Evolutionary conservation across 2,329 filamentous ascomycete species (phyloP), one percentile per base, ranked within the genome.

Genomic region (Fusarium paranaense): DNA sequence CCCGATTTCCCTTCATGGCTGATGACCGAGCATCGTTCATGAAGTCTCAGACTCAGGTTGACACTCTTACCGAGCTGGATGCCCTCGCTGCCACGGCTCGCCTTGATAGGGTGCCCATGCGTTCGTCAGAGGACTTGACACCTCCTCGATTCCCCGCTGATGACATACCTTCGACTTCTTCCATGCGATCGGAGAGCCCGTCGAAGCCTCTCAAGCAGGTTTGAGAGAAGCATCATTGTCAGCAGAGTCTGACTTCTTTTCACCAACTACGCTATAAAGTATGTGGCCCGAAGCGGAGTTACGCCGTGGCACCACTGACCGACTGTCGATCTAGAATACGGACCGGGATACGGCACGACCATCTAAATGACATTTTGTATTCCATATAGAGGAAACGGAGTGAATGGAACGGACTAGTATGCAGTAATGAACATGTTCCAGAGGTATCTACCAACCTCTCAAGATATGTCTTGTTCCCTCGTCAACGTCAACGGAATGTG

Each of bases 21-120:
- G 96, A 98, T 79, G 96, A 98, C 83, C 92, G 96, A 77, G 94
- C 94, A 60, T 98, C 95, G 6, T 98, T 98, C 85, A 98, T 98
- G 91, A 98, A 98, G 87, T 98, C 95, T 16, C 93, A 97, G 82
- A 93, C 94, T 5, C 92, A 95, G 79, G 86, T 98, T 62, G 90
- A 85, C 35, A 85, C 87, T 18, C 94, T 93, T 13, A 97, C 94
- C 5, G 95, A 98, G 83, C 88, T 98, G 57, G 95, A 98, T 81
- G 95, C 95, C 2, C 86, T 98, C 65, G 95, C 94, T 75, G 94
- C 94, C n/a, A 97, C 95, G 3, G 95, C 95, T 33, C 92, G 95
- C 78, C 95, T 95, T 66, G 95, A 97, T 80, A 62, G 35, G 10
- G 47, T 54, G 27, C 18, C 47, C 1, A 54, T 54, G 47, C 47